Evolutionary conservation across 129 eudicot species (phyloP).

Genomic region (Saposhnikovia divaricata): DNA sequence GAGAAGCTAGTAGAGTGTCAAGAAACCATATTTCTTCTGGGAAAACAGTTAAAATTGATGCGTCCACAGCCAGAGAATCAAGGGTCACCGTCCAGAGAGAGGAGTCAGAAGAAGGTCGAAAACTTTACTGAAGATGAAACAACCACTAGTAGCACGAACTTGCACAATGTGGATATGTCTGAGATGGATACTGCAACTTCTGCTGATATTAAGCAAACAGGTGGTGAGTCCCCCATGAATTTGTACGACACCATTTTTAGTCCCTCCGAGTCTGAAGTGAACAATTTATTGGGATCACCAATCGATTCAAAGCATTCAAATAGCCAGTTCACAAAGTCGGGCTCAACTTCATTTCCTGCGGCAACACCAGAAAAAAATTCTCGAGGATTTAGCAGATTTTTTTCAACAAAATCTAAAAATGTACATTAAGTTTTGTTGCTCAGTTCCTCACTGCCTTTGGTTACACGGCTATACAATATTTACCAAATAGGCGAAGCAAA

Average conservation of each 20-base stretch:
- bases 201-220: conserved; percentile 23
- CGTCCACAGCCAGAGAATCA: conserved; percentile 59
- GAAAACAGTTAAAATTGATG: conserved; percentile 63
- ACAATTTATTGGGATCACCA: conserved; percentile 52
- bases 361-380: conserved; percentile 86
- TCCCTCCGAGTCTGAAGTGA: conserved; percentile 60
- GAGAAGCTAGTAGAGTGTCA: conserved; percentile 96
- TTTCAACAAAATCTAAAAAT: conserved; percentile 61
- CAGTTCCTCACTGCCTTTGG: background rate
- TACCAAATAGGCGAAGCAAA: background rate
- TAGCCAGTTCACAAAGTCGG: conserved; percentile 74
- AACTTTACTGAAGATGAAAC: conserved; percentile 38
- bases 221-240: conserved; percentile 59
- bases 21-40: conserved; percentile 83
- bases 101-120: conserved; percentile 36
- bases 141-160: conserved; percentile 35
- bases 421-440: conserved; percentile 17
- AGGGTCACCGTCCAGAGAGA: conserved; percentile 30
- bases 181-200: conserved; percentile 26
- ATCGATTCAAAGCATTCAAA: conserved; percentile 31
- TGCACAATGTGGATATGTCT: conserved; percentile 27
- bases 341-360: conserved; percentile 69
- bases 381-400: conserved; percentile 88
- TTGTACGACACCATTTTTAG: conserved; percentile 32
- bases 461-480: background rate